Conservation (phyloP, 768 basidiomycete genomes). For the Gelatoporia subvermispora region DNA sequence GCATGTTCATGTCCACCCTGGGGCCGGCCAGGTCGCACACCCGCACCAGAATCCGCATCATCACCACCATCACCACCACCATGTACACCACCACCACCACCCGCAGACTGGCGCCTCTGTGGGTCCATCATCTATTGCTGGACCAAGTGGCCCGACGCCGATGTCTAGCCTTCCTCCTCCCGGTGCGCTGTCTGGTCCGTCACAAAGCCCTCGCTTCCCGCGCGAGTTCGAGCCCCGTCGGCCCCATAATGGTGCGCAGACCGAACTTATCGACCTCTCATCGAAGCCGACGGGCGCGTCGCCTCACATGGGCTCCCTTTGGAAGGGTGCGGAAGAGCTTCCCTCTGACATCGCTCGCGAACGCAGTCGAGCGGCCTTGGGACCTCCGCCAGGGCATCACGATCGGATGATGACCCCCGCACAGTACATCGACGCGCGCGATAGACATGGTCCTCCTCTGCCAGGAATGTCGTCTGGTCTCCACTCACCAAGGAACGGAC, state of each 20-base stretch:
- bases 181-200: background rate
- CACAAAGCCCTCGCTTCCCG: constrained; percentile 11
- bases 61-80: constrained; percentile 30
- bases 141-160: background rate
- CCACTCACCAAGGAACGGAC: constrained; percentile 13
- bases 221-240: constrained; percentile 21
- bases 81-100: constrained; percentile 29
- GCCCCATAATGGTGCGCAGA: constrained; percentile 19
- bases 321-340: constrained; percentile 17
- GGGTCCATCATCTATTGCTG: constrained; percentile 7
- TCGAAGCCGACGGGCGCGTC: constrained; percentile 7
- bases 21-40: constrained; percentile 16
- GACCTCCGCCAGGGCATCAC: constrained; percentile 20
- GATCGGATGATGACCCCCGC: constrained; percentile 27
- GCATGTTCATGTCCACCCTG: constrained; percentile 12
- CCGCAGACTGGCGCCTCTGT: constrained; percentile 12
- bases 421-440: no score
- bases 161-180: constrained; percentile 9
- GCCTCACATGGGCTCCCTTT: constrained; percentile 12
- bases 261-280: constrained; percentile 21
- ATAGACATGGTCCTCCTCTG: constrained; percentile 13
- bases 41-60: constrained; percentile 18
- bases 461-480: constrained; percentile 11
- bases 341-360: constrained; percentile 20
- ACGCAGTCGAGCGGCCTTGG: constrained; percentile 15